Conservation (phyloP, 2,329 filamentous ascomycete species). For the Akanthomyces dipterigenus region DNA sequence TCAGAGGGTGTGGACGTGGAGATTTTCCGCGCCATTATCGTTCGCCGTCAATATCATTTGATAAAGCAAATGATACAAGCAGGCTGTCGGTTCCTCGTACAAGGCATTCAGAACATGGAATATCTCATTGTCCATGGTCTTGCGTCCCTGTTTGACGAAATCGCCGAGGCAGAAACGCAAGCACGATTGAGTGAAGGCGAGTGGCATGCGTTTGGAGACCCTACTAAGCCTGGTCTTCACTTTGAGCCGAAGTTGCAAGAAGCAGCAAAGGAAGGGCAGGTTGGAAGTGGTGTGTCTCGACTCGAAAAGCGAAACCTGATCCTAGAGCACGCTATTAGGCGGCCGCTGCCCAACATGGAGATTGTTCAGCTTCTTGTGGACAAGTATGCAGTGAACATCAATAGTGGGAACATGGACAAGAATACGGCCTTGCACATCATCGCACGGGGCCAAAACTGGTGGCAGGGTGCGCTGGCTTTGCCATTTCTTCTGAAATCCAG, state of each 20-base stretch:
- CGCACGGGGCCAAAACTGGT: conserved; percentile 10
- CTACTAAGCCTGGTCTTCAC: neutral
- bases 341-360: conserved; percentile 3
- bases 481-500: conserved; percentile 10
- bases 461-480: conserved; percentile 14
- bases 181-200: neutral
- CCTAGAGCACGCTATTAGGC: neutral
- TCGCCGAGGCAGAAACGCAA: neutral
- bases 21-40: neutral
- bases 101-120: neutral
- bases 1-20: neutral
- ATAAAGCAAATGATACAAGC: neutral
- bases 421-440: neutral
- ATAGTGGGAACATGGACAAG: neutral
- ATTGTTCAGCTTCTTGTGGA: conserved; percentile 3
- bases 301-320: neutral
- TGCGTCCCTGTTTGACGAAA: neutral
- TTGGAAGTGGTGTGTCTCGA: too few species aligned
- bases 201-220: conserved; percentile 4
- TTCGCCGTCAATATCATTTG: conserved; percentile 3
- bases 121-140: conserved; percentile 1
- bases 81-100: neutral
- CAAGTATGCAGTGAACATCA: conserved; percentile 7
- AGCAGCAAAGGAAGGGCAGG: neutral
- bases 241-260: neutral